A percentile compares a stretch with the other conserved stretches of the same genome.
Conservation (phyloP, 257 asterid genomes). For the Solanum chmielewskii region DNA sequence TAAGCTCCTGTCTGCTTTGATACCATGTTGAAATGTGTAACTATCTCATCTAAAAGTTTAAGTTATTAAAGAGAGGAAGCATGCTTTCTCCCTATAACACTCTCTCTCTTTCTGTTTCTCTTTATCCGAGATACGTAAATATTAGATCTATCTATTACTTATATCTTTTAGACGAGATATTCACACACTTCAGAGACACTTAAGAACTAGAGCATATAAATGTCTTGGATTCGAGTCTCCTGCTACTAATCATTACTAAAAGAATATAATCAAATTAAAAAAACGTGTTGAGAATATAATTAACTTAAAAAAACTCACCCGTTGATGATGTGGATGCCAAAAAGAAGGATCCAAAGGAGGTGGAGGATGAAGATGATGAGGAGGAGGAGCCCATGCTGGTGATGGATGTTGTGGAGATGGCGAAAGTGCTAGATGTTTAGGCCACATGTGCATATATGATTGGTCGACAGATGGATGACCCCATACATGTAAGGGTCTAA, state of each 20-base stretch:
- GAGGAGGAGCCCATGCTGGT: conserved; percentile 18
- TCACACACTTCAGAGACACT: not conserved
- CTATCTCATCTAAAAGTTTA: too few relatives aligned
- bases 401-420: conserved; percentile 20
- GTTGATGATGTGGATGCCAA: conserved; percentile 56
- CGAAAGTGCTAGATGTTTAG: conserved; percentile 48
- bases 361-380: conserved; percentile 12
- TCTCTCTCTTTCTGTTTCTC: not conserved
- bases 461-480: conserved; percentile 90
- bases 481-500: conserved; percentile 88
- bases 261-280: too few relatives aligned
- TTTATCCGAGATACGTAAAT: not conserved
- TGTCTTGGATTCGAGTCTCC: not conserved
- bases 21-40: too few relatives aligned
- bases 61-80: too few relatives aligned
- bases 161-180: not conserved
- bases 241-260: not conserved
- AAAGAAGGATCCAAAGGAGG: conserved; percentile 39
- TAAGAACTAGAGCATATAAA: too few relatives aligned
- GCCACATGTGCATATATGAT: conserved; percentile 70
- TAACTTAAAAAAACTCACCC: conserved; percentile 25
- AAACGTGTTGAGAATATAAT: not conserved
- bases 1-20: too few relatives aligned
- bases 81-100: not conserved
- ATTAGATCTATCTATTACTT: not conserved